These are phyloP conservation scores for Rhizoclosmatium sp. DNA, from an alignment of 192 early-diverging fungal genomes.

Conservation along the genomic window DNA sequence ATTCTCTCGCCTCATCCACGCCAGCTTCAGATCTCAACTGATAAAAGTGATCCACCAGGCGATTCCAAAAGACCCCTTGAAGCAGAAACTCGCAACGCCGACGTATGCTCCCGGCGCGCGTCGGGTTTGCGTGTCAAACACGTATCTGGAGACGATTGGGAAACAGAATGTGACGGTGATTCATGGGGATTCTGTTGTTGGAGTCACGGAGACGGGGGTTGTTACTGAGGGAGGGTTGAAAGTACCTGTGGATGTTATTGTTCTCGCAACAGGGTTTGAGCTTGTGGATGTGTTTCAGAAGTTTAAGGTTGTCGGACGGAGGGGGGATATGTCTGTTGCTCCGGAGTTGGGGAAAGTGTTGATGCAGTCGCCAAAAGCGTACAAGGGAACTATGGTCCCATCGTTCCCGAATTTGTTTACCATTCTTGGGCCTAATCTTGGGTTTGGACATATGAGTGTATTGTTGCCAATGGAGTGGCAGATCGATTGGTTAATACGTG, in stretches of 20 bases:
- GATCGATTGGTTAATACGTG: not conserved
- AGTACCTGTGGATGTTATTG: slow-evolving; percentile 24
- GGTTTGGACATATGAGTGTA: slow-evolving; percentile 5
- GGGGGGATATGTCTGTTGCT: not conserved
- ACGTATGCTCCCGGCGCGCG: slow-evolving; percentile 12
- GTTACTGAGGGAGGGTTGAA: slow-evolving; percentile 2
- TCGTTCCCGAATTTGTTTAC: slow-evolving; percentile 17
- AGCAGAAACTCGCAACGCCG: not conserved
- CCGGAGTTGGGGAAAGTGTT: not conserved
- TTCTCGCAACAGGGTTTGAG: slow-evolving; percentile 36
- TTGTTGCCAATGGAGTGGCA: slow-evolving; percentile 22
- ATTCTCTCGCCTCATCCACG: not conserved
- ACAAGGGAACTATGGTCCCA: not conserved
- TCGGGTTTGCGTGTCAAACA: slow-evolving; percentile 2
- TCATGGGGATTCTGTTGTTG: not conserved
- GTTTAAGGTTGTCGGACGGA: not conserved
- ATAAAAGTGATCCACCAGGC: not conserved
- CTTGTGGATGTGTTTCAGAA: not conserved
- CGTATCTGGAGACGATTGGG: slow-evolving; percentile 4
- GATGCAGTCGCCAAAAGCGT: not conserved
- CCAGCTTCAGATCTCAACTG: not conserved
- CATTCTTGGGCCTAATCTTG: slow-evolving; percentile 13
- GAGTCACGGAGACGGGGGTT: not conserved
- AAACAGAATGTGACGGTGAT: not conserved
- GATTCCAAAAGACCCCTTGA: not conserved